Evolutionary conservation across 2,329 filamentous ascomycete species (phyloP).

Genomic region (Aspergillus neoniger): DNA sequence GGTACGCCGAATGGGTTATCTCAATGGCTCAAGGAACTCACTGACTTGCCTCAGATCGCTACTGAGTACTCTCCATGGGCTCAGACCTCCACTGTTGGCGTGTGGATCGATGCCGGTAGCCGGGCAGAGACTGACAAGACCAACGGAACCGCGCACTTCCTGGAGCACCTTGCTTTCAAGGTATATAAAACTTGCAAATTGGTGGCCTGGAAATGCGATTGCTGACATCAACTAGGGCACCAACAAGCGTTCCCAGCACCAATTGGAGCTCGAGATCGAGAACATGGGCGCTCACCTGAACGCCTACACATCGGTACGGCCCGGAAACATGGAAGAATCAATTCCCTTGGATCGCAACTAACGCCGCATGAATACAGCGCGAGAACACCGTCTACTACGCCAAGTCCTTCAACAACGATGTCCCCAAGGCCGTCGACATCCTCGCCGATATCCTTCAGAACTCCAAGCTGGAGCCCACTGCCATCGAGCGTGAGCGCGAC

Average conservation of each 20-base stretch:
- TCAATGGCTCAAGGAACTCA: slow-evolving; percentile 26
- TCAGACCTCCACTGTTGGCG: slow-evolving; percentile 95
- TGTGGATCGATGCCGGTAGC: slow-evolving; percentile 99
- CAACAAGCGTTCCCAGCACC: slow-evolving; percentile 88
- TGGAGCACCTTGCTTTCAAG: slow-evolving; percentile 99
- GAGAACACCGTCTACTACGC: slow-evolving; percentile 99
- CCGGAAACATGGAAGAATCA: slow-evolving; percentile 25
- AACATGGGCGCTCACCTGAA: slow-evolving; percentile 99
- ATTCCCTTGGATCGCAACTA: slow-evolving; percentile 23
- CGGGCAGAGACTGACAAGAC: slow-evolving; percentile 97
- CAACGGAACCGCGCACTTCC: slow-evolving; percentile 98
- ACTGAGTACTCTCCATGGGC: slow-evolving; percentile 98
- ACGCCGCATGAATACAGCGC: slow-evolving; percentile 59
- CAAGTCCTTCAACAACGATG: slow-evolving; percentile 97
- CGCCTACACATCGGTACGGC: slow-evolving; percentile 93
- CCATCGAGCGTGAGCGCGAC: slow-evolving; percentile 96
- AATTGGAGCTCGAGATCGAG: slow-evolving; percentile 99
- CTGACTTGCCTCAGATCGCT: slow-evolving; percentile 69
- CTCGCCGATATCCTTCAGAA: slow-evolving; percentile 99
- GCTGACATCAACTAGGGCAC: slow-evolving; percentile 64
- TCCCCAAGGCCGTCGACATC: slow-evolving; percentile 95
- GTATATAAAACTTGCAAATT: slow-evolving; percentile 50
- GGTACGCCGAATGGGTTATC: slow-evolving; percentile 53
- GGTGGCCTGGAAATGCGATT: slow-evolving; percentile 7
- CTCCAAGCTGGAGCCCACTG: slow-evolving; percentile 90